Evolutionary conservation across 2,329 filamentous ascomycete genomes (phyloP).

Genomic region (Pyrenophora tritici-repentis): DNA sequence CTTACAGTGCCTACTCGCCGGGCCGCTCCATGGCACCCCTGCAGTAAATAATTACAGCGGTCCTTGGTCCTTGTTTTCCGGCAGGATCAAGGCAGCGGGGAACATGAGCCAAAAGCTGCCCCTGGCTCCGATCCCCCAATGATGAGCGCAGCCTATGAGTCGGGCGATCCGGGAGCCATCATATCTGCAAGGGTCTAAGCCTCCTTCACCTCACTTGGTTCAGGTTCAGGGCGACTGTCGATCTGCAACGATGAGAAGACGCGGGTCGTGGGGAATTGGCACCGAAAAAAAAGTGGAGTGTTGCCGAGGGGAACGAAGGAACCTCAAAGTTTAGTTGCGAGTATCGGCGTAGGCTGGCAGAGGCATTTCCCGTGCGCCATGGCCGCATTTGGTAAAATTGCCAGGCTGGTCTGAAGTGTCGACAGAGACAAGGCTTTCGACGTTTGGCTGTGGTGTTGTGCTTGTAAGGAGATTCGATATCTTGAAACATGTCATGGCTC

Average conservation of each 20-base stretch:
- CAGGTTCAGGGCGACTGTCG: too few relatives aligned
- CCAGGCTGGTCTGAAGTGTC: not conserved
- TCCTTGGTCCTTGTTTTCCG: not conserved
- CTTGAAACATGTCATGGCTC: conserved; percentile 14
- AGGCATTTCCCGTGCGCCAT: not conserved
- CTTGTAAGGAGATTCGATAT: conserved; percentile 10
- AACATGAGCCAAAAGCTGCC: conserved; percentile 1
- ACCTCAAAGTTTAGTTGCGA: not conserved
- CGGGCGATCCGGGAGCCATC: conserved; percentile 8
- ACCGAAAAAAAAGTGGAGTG: not conserved
- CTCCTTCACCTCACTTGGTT: conserved; percentile 1
- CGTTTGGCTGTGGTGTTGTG: not conserved
- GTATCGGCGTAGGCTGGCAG: not conserved
- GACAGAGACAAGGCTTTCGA: not conserved
- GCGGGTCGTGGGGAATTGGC: too few relatives aligned
- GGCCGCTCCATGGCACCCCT: conserved; percentile 11
- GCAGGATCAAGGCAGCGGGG: conserved; percentile 1
- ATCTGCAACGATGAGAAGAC: too few relatives aligned
- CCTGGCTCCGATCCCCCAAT: conserved; percentile 10
- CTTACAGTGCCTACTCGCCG: not conserved
- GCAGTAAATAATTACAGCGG: not conserved
- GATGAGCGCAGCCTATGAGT: conserved; percentile 15
- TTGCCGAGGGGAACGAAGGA: not conserved
- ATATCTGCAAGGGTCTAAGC: conserved; percentile 10
- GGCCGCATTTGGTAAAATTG: too few relatives aligned